Evolutionary conservation across 225 moss, liverwort and hornwort species (phyloP), one percentile per base, ranked within the genome.

Genomic region (Pseudoscleropodium purum): DNA sequence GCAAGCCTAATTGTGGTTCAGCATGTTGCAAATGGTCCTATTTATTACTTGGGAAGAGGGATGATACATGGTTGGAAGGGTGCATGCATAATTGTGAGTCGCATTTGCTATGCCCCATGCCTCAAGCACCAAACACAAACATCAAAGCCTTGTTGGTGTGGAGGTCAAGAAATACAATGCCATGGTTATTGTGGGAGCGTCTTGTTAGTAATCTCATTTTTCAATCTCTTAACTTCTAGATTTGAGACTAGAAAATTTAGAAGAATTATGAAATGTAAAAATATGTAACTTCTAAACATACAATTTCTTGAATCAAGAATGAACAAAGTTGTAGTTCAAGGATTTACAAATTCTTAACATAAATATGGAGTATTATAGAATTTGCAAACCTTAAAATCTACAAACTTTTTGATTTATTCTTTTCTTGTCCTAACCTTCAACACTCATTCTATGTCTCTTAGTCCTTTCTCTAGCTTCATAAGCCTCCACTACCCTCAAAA

Each of bases 61-160:
- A 31, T 31, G 19, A 31, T 12, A 30, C 49, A 19, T 75, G 1
- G 17, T 4, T 49, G 0, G 33, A 5, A 49, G 49, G 49, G 31
- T 31, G 75, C 31, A 31, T 47, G 31, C n/a, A n/a, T n/a, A n/a
- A 31, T 11, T 0, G 0, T 6, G 0, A 47, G 5, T 20, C 7
- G 7, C 33, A 19, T 49, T 49, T 11, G 33, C 4, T 75, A 18
- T 4, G 9, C 26, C 4, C 15, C 15, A 72, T 72, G 9, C 41
- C 43, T 39, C 0, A 3, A 73, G 43, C 10, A 16, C 4, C 43
- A 73, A 43, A 27, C 10, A 29, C 73, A 73, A 73, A 29, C 9
- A 17, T 43, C 15, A 72, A 72, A 72, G 26, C 27, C 15, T 43
- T 1, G 0, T 72, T 43, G 15, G 14, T 72, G 41, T 43, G 2